A percentile compares a stretch with the other conserved stretches of the same genome.
Evolutionary conservation across 202 grass and related monocot species (phyloP).

Genomic region (Miscanthus sacchariflorus): DNA sequence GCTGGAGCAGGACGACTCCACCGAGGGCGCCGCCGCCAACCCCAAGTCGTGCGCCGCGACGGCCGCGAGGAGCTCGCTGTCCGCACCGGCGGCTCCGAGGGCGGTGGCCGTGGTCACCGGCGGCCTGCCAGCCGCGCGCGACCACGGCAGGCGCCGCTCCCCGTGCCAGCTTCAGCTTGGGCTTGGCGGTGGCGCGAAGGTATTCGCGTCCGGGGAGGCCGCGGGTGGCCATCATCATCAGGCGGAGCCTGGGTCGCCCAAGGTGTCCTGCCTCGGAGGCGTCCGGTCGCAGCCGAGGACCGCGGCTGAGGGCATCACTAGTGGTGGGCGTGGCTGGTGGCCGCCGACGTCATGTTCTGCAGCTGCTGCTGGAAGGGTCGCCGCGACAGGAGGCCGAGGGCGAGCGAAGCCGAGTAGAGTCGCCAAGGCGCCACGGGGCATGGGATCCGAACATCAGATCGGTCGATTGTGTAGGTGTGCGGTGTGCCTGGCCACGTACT

Average conservation of each 20-base stretch:
- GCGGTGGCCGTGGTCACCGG: constrained; percentile 52
- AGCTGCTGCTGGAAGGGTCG: constrained; percentile 19
- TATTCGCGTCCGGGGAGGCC: constrained; percentile 59
- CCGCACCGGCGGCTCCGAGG: constrained; percentile 17
- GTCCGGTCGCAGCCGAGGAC: constrained; percentile 50
- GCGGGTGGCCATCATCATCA: neutral
- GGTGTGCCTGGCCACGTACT: constrained; percentile 5
- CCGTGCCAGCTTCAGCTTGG: neutral
- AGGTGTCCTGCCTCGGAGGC: constrained; percentile 85
- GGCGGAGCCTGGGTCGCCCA: constrained; percentile 69
- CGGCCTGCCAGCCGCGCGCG: constrained; percentile 39
- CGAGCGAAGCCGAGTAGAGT: neutral
- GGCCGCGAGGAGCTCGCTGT: neutral
- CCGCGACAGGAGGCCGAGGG: neutral
- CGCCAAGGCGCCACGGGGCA: neutral
- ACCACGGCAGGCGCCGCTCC: neutral
- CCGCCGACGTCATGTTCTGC: neutral
- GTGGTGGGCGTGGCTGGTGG: neutral
- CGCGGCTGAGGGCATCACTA: neutral
- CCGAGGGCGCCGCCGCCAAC: constrained; percentile 72
- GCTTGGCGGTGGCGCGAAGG: constrained; percentile 43
- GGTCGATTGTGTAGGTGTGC: neutral
- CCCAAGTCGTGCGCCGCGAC: constrained; percentile 55
- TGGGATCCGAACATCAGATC: neutral
- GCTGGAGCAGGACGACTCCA: constrained; percentile 69